phyloP scores from a whole-genome alignment of 1,284 basidiomycete genomes.

The Apiotrichum veenhuisii region DNA sequence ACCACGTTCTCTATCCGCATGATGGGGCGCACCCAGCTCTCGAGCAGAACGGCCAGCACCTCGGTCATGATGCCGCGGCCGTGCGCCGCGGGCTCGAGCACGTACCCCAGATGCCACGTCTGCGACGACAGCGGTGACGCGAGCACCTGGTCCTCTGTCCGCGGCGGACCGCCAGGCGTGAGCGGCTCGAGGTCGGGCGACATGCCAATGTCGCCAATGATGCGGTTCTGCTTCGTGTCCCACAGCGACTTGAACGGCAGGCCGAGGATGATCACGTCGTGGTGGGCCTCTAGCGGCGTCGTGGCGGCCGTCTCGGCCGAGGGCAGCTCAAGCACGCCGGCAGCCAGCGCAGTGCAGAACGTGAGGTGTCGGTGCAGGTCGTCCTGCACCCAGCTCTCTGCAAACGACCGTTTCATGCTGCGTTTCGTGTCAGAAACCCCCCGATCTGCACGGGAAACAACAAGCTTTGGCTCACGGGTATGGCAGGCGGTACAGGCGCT shows the following conservation, averaged over 20 bases:
- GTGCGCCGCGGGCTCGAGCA: slow-evolving; percentile 12
- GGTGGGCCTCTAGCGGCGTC: neutral
- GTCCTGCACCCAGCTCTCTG: slow-evolving; percentile 9
- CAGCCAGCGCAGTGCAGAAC: neutral
- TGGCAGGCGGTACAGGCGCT: slow-evolving; percentile 21
- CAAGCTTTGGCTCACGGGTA: slow-evolving; percentile 20
- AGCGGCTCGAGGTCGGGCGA: slow-evolving; percentile 3
- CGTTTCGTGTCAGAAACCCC: neutral
- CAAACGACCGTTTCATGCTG: slow-evolving; percentile 17
- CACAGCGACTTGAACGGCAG: slow-evolving; percentile 21
- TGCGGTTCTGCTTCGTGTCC: neutral
- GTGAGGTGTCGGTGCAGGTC: neutral
- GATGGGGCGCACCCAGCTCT: slow-evolving; percentile 8
- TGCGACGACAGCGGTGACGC: slow-evolving; percentile 4
- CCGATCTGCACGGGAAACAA: neutral
- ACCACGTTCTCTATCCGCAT: slow-evolving; percentile 11
- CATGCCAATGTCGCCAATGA: slow-evolving; percentile 22
- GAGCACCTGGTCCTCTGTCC: slow-evolving; percentile 4
- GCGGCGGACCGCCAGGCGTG: neutral
- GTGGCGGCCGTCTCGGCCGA: neutral
- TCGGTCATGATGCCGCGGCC: slow-evolving; percentile 20
- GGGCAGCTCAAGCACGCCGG: neutral
- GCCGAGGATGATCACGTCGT: slow-evolving; percentile 6
- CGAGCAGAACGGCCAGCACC: slow-evolving; percentile 7
- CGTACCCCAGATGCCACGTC: slow-evolving; percentile 22